phyloP scores from a whole-genome alignment of 345 rosid species.

The Aquilaria malaccensis region DNA sequence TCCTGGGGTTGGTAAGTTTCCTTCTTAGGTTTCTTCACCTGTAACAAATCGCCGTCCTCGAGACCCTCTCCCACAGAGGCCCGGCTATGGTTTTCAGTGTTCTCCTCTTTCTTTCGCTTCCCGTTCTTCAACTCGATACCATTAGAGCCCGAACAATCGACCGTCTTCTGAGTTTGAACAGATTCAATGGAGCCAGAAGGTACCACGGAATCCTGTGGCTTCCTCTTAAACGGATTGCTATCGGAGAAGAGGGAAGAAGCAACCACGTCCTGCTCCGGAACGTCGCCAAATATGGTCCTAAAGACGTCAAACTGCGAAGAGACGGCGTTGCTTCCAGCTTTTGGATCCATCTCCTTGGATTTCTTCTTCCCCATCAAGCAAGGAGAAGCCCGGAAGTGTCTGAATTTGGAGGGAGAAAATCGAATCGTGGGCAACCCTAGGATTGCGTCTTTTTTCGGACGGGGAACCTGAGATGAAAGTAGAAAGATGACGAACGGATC shows the following conservation, averaged over 20 bases:
- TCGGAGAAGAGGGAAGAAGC: conserved; percentile 61
- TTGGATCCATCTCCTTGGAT: conserved; percentile 14
- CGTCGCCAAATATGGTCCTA: conserved; percentile 35
- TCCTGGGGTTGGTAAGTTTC: not conserved
- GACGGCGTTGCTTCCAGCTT: not conserved
- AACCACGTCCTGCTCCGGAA: conserved; percentile 14
- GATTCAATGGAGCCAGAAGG: not conserved
- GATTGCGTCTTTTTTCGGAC: not conserved
- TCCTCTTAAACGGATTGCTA: conserved; percentile 76
- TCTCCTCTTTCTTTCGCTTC: conserved; percentile 18
- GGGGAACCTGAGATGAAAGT: not conserved
- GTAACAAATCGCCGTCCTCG: too few species aligned
- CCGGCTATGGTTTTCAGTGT: not conserved
- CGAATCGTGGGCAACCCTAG: conserved; percentile 8
- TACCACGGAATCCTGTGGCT: conserved; percentile 24
- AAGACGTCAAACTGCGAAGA: conserved; percentile 31
- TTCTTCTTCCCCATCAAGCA: conserved; percentile 36
- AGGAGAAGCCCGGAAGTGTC: not conserved
- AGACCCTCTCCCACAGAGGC: not conserved
- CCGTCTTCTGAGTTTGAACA: conserved; percentile 1
- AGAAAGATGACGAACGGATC: not conserved
- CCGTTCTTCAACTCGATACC: conserved; percentile 9
- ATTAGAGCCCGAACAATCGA: conserved; percentile 7
- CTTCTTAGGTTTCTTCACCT: conserved; percentile 31
- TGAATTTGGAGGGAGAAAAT: not conserved